phyloP scores from a whole-genome alignment of 345 rosid species.

The Gossypium longicalyx region DNA sequence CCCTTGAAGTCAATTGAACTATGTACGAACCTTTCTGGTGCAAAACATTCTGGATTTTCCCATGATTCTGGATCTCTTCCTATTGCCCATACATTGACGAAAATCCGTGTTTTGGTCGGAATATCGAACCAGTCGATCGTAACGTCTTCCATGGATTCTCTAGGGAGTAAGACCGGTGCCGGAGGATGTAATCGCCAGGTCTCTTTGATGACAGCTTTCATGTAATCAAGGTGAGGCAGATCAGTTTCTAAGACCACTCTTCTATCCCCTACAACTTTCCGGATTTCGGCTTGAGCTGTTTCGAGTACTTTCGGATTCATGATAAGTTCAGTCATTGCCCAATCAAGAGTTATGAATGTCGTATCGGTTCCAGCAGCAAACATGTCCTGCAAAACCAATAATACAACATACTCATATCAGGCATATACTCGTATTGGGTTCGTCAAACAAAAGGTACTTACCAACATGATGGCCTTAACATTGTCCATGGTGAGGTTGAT shows the following conservation, averaged over 20 bases:
- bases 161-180: slow-evolving; percentile 34
- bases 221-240: slow-evolving; percentile 22
- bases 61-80: slow-evolving; percentile 29
- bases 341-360: slow-evolving; percentile 33
- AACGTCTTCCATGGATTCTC: slow-evolving; percentile 25
- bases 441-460: slow-evolving; percentile 8
- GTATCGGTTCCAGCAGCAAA: slow-evolving; percentile 46
- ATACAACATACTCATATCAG: not conserved
- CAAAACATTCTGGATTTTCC: slow-evolving; percentile 29
- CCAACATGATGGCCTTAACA: slow-evolving; percentile 46
- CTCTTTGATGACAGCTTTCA: slow-evolving; percentile 41
- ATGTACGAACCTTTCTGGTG: slow-evolving; percentile 30
- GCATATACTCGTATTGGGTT: not conserved
- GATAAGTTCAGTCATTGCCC: slow-evolving; percentile 42
- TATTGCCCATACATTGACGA: slow-evolving; percentile 32
- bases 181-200: slow-evolving; percentile 41
- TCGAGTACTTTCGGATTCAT: slow-evolving; percentile 28
- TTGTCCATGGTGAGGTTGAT: slow-evolving; percentile 33
- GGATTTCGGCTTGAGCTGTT: slow-evolving; percentile 29
- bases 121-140: slow-evolving; percentile 22
- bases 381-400: slow-evolving; percentile 29
- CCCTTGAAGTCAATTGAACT: slow-evolving; percentile 24
- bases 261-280: slow-evolving; percentile 16
- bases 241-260: slow-evolving; percentile 29
- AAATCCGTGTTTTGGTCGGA: slow-evolving; percentile 24